Conservation (phyloP, 1,139 yeast species). For the Debaryomycetaceae sp. region DNA sequence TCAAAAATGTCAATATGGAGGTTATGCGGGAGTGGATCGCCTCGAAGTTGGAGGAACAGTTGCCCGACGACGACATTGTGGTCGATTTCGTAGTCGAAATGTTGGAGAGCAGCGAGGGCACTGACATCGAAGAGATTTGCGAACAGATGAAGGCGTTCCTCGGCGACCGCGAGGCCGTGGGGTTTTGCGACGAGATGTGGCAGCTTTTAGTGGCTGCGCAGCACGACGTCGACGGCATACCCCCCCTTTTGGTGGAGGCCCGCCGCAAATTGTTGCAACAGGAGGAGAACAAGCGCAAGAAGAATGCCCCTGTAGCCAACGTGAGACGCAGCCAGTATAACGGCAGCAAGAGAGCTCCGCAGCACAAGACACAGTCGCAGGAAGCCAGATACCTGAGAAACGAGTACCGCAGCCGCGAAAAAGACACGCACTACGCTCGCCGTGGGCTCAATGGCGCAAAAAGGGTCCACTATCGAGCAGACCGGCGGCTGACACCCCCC, state of each 20-base stretch:
- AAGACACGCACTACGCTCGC: not conserved
- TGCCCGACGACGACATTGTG: slow-evolving; percentile 49
- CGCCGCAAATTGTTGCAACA: slow-evolving; percentile 4
- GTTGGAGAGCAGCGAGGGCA: slow-evolving; percentile 20
- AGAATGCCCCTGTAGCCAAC: not conserved
- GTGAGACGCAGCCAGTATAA: slow-evolving; percentile 13
- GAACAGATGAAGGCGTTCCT: slow-evolving; percentile 38
- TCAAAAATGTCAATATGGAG: slow-evolving; percentile 29
- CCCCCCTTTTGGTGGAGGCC: slow-evolving; percentile 24
- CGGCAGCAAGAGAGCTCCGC: slow-evolving; percentile 8
- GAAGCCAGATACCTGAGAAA: slow-evolving; percentile 5
- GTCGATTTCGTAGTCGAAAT: slow-evolving; percentile 39
- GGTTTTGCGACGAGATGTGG: slow-evolving; percentile 40
- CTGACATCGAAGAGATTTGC: slow-evolving; percentile 33
- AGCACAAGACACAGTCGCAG: slow-evolving; percentile 2
- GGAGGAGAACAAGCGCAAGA: not conserved
- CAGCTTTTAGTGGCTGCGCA: slow-evolving; percentile 37
- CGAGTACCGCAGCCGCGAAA: slow-evolving; percentile 1
- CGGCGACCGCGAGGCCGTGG: slow-evolving; percentile 30
- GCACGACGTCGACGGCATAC: slow-evolving; percentile 38
- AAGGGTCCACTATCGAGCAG: not conserved
- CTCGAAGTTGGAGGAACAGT: slow-evolving; percentile 21
- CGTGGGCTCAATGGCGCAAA: not conserved
- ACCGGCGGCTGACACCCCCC: not conserved
- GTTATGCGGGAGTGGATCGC: slow-evolving; percentile 36